Evolutionary conservation across 495 filamentous ascomycete genomes (phyloP), one percentile per base, ranked within the genome.

Genomic region (Thozetella sp.): DNA sequence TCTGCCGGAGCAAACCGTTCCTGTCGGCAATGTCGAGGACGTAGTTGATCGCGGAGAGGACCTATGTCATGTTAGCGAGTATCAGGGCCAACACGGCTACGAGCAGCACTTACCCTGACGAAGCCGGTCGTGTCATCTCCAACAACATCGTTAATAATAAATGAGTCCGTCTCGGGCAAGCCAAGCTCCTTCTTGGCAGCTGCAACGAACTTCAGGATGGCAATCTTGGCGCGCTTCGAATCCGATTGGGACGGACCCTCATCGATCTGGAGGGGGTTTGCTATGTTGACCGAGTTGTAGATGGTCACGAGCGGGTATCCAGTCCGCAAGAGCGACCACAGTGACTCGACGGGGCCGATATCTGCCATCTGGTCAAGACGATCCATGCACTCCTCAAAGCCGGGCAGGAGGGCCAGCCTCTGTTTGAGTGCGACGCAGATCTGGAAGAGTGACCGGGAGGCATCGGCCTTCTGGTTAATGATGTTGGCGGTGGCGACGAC

Each of bases 101-200:
- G 24, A 53, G 45, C 11, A 1, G 10, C 17, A 19, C 81, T 70
- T 67, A 92, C 90, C 85, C 98, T 99, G 55, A 97, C 94, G 70
- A 99, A 97, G 1, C 95, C 95, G 25, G 93, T 97, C 0, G 95
- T 99, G 75, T 97, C 94, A 58, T 93, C 89, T 4, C 92, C 92
- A 71, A 95, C 93, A 2, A 99, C 77, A 71, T 99, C 94, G 56
- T 86, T 89, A 62, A 98, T 90, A 63, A 97, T 86, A 69, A 98
- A 99, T 63, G 90, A 92, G 52, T 97, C 93, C 50, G 87, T 83
- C 22, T 91, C 76, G 13, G 88, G 85, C 45, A 97, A 88, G 17
- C 84, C 86, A 27, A 97, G 79, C 23, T 96, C 90, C 56, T 73
- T 76, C 58, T 82, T 56, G 61, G 82, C 85, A 2, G 81, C 83